Base-by-base conservation (phyloP, 176 grass and related monocot species). In the Lolium rigidum region DNA sequence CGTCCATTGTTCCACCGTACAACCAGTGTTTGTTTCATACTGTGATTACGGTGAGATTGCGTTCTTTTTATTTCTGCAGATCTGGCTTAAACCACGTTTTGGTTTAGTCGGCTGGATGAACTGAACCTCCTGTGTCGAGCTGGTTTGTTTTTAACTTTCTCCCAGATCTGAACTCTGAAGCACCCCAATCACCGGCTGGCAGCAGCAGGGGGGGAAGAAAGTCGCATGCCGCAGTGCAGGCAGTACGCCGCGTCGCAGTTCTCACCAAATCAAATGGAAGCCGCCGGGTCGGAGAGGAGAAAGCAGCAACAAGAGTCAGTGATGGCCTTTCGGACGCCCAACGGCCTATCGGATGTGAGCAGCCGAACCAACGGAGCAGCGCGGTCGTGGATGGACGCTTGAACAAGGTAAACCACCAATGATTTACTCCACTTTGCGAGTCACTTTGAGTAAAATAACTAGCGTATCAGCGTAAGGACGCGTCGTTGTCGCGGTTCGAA, bases 311-410 rank as follows among this genome's bases (percentile, higher is more conserved):
- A 18, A 72, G 67, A 75, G 69, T 50, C 49, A 26, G 16, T 41
- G 51, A 25, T 82, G 83, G 43, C 88, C 88, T 60, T 90, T 90
- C 26, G 83, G 38, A 60, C 62, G 49, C 83, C 71, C 78, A 82
- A 70, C 52, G 71, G 70, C 26, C 52, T 9, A 6, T 51, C 22
- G 9, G 48, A 69, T 39, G 67, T 76, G 70, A 28, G 88, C 70
- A 5, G 61, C 56, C 88, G 54, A 77, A 69, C 83, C 78, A 59
- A 46, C 79, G 12, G 21, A 28, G 51, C 9, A 21, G 10, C 15
- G 22, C 59, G 9, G 54, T 58, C 44, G 12, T 24, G 67, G 67
- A 43, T 4, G 67, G 21, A 12, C 59, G 26, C 60, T 35, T 18
- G 71, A 10, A 4, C 51, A 17, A 54, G 51, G 51, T 54, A 14